Conservation (phyloP, 257 asterid genomes). For the Fraxinus anomala region DNA sequence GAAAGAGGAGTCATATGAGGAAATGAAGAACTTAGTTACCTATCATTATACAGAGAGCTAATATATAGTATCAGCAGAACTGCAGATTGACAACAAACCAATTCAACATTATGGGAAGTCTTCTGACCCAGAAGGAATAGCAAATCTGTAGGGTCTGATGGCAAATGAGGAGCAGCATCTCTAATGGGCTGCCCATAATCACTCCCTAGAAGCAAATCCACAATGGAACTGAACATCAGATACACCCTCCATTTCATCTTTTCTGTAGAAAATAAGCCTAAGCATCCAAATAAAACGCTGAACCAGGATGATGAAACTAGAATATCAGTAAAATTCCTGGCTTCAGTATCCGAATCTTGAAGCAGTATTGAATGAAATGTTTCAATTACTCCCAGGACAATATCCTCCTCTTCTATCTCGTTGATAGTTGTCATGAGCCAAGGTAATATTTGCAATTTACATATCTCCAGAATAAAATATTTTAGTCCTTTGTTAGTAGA, state of each 20-base stretch:
- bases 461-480: conserved; percentile 46
- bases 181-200: conserved; percentile 68
- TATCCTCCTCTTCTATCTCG: conserved; percentile 70
- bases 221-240: conserved; percentile 59
- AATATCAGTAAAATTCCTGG: conserved; percentile 54
- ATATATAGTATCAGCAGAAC: conserved; percentile 66
- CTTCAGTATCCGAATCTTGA: conserved; percentile 47
- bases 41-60: conserved; percentile 77
- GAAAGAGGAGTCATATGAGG: background rate
- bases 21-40: conserved; percentile 47
- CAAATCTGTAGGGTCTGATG: conserved; percentile 86
- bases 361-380: conserved; percentile 64
- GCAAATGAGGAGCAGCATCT: conserved; percentile 66
- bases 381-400: conserved; percentile 75
- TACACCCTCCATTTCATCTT: conserved; percentile 68
- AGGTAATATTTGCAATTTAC: conserved; percentile 60
- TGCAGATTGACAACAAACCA: conserved; percentile 69
- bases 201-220: conserved; percentile 67
- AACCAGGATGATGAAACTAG: conserved; percentile 84
- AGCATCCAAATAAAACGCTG: conserved; percentile 76
- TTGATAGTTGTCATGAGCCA: conserved; percentile 66
- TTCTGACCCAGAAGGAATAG: conserved; percentile 87
- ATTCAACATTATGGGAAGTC: conserved; percentile 57
- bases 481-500: conserved; percentile 45
- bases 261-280: conserved; percentile 81